Percentiles rank a stretch among this genome's conserved stretches.
phyloP scores from a whole-genome alignment of 331 rosid genomes.

The Malus hybrid region DNA sequence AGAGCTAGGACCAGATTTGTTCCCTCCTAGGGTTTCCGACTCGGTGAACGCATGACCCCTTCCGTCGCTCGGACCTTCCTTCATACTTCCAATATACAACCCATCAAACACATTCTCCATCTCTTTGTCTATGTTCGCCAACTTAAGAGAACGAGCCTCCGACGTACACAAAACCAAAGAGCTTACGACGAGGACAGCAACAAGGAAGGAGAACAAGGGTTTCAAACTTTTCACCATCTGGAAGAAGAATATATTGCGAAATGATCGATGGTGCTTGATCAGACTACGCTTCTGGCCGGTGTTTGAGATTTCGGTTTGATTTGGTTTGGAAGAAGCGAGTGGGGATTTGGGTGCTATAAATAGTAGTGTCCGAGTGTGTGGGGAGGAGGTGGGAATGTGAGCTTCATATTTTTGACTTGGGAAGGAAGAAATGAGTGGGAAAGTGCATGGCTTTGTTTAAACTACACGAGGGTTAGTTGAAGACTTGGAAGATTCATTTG shows the following conservation, averaged over 20 bases:
- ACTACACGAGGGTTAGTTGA: not conserved
- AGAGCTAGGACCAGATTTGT: constrained; percentile 22
- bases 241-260: not conserved
- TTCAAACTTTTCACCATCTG: constrained; percentile 15
- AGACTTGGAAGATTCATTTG: not conserved
- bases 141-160: constrained; percentile 23
- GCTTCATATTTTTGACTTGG: not conserved
- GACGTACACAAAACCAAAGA: not conserved
- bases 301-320: not conserved
- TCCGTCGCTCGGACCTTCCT: not conserved
- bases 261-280: not conserved
- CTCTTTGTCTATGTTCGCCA: not conserved
- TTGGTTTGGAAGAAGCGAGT: not conserved
- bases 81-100: constrained; percentile 5
- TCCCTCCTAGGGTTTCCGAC: constrained; percentile 23
- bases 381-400: not conserved
- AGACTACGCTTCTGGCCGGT: too few species aligned
- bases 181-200: not conserved
- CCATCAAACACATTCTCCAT: constrained; percentile 12
- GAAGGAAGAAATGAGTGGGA: not conserved
- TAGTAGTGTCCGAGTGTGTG: not conserved
- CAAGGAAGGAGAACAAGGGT: constrained; percentile 6
- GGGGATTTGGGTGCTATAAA: not conserved
- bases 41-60: constrained; percentile 14
- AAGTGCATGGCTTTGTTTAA: not conserved